phyloP scores from a whole-genome alignment of 306 rosid genomes.

The Canavalia ensiformis region DNA sequence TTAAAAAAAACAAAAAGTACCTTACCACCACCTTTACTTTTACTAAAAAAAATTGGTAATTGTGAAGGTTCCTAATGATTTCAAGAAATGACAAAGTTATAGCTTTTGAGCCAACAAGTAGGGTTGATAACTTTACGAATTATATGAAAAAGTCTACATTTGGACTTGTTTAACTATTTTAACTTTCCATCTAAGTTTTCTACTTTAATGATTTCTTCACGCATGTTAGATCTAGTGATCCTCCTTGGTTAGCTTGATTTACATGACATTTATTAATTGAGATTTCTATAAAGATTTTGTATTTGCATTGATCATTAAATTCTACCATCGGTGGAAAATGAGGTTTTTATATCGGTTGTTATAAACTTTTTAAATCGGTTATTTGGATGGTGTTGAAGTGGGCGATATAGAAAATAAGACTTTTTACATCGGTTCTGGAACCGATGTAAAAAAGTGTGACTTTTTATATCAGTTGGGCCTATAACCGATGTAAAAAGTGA shows the following conservation, averaged over 20 bases:
- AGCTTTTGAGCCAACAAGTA: background rate
- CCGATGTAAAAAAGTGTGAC: too few species aligned
- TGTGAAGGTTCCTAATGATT: conserved; percentile 23
- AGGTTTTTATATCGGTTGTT: too few species aligned
- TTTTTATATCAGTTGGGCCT: too few species aligned
- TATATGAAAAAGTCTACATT: background rate
- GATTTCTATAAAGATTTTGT: background rate
- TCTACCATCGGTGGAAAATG: too few species aligned
- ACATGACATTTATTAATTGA: background rate
- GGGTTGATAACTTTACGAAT: background rate
- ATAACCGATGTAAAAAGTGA: too few species aligned
- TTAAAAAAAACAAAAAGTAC: background rate
- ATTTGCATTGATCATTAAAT: background rate
- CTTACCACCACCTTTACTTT: background rate
- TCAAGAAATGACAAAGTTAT: background rate
- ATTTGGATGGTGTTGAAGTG: too few species aligned
- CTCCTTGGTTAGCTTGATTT: background rate
- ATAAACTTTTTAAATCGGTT: too few species aligned
- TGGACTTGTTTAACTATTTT: background rate
- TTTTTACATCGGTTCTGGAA: too few species aligned
- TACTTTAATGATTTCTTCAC: too few species aligned
- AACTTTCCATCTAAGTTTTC: too few species aligned
- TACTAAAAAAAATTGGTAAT: background rate
- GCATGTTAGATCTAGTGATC: too few species aligned
- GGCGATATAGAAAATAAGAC: too few species aligned